Conservation (phyloP, 1,284 basidiomycete genomes). For the Testicularia cyperi region DNA sequence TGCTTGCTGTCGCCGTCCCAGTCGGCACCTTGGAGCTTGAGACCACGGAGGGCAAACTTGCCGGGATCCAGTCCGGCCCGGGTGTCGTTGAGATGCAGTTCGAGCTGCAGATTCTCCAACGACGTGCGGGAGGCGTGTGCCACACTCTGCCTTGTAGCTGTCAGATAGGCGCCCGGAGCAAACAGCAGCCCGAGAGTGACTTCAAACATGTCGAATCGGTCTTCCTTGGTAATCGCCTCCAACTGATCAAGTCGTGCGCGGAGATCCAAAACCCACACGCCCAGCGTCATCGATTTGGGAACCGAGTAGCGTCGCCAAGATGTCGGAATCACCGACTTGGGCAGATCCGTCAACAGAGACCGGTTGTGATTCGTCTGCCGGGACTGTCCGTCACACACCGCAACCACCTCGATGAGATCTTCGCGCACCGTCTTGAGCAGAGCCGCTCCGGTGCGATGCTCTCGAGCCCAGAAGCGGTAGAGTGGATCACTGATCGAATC, state of each 20-base stretch:
- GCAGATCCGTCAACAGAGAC: conserved; percentile 41
- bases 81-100: conserved; percentile 27
- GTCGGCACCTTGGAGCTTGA: conserved; percentile 53
- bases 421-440: conserved; percentile 39
- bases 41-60: conserved; percentile 34
- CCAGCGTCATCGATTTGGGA: conserved; percentile 41
- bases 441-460: conserved; percentile 39
- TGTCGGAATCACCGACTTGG: conserved; percentile 46
- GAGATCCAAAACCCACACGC: conserved; percentile 54
- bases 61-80: conserved; percentile 61
- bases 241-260: conserved; percentile 43
- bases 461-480: conserved; percentile 58
- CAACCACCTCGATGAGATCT: conserved; percentile 46
- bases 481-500: conserved; percentile 48
- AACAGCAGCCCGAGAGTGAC: conserved; percentile 53
- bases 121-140: conserved; percentile 41
- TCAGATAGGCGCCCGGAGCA: conserved; percentile 54
- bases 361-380: conserved; percentile 55
- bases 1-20: conserved; percentile 18
- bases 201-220: conserved; percentile 39
- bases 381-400: conserved; percentile 37
- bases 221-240: conserved; percentile 21
- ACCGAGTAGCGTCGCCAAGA: conserved; percentile 47
- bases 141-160: conserved; percentile 55
- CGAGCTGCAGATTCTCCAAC: conserved; percentile 50